Conservation (phyloP, 495 filamentous ascomycete species). For the Viridothelium virens region DNA sequence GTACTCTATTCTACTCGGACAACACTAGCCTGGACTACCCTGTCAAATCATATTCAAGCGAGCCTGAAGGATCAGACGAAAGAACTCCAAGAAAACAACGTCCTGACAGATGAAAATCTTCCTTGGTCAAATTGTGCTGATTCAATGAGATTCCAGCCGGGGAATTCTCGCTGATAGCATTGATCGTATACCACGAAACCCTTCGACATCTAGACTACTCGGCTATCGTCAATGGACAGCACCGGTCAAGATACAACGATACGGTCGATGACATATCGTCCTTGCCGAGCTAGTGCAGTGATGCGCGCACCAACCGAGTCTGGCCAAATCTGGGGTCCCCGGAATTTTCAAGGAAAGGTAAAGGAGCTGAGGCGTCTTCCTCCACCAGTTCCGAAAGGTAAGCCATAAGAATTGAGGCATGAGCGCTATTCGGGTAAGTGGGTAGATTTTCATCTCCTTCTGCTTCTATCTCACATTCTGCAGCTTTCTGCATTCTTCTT, state of each 20-base stretch:
- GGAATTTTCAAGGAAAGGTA: background rate
- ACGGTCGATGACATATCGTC: background rate
- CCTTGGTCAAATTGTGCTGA: no score
- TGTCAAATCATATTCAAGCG: no score
- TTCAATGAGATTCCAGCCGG: no score
- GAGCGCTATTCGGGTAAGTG: background rate
- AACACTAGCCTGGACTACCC: no score
- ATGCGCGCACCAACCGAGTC: background rate
- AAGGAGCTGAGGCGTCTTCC: background rate
- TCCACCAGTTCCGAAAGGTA: background rate
- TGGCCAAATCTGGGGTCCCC: constrained; percentile 7
- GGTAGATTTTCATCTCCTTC: background rate
- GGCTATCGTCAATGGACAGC: background rate
- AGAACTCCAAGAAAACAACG: no score
- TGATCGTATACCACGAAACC: background rate
- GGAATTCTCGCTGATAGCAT: background rate
- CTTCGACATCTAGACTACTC: background rate
- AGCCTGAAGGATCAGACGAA: no score
- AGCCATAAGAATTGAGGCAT: background rate
- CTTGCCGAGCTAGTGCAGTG: background rate
- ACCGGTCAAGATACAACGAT: background rate
- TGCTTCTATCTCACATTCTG: background rate
- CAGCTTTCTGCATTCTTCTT: background rate
- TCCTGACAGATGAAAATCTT: no score
- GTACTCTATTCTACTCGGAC: no score